These are phyloP conservation scores for Fraxinus greggii DNA, from an alignment of 305 asterid genomes.

Conservation along the genomic window DNA sequence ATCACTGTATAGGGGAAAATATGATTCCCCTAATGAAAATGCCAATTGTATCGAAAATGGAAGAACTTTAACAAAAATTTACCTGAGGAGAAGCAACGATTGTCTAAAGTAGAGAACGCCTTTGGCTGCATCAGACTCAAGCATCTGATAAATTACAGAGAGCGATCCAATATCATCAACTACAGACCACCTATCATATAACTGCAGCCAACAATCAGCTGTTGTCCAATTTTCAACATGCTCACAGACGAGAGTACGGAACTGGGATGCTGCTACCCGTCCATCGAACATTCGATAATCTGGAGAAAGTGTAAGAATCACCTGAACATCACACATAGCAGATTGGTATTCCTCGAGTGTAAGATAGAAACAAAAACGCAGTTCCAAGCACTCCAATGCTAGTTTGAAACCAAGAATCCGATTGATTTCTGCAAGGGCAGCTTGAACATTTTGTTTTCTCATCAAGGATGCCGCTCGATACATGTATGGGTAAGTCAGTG, in stretches of 20 bases:
- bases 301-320: constrained; percentile 82
- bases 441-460: constrained; percentile 69
- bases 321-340: constrained; percentile 88
- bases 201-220: constrained; percentile 97
- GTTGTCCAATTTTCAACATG: constrained; percentile 94
- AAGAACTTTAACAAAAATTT: constrained; percentile 5
- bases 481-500: constrained; percentile 92
- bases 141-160: constrained; percentile 96
- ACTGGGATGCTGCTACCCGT: constrained; percentile 75
- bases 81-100: constrained; percentile 96
- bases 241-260: constrained; percentile 78
- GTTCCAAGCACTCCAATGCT: constrained; percentile 91
- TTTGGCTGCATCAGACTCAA: constrained; percentile 86
- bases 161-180: constrained; percentile 97
- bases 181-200: constrained; percentile 90
- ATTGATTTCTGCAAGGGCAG: constrained; percentile 81
- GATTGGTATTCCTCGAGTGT: constrained; percentile 80
- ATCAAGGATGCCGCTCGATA: constrained; percentile 87
- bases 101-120: constrained; percentile 92
- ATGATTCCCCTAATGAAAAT: background rate
- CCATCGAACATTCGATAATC: constrained; percentile 87
- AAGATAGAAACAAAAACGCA: constrained; percentile 83
- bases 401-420: constrained; percentile 85
- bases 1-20: background rate
- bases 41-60: background rate